These are phyloP conservation scores for Suillus subalutaceus DNA, from an alignment of 768 basidiomycete species.

Conservation along the genomic window DNA sequence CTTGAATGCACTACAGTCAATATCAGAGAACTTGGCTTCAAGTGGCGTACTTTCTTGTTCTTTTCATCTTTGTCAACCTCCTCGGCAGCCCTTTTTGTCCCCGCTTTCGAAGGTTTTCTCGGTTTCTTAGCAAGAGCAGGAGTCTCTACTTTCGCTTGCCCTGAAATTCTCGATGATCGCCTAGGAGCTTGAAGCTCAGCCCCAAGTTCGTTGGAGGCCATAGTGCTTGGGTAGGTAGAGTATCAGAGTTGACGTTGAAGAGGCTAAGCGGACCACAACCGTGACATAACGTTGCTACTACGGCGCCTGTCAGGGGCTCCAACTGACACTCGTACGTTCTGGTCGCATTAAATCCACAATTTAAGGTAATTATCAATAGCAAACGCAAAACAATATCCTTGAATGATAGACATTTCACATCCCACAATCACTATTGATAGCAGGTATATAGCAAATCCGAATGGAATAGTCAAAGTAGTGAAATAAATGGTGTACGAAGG, in stretches of 20 bases:
- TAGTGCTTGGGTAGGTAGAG: background rate
- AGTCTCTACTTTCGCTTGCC: constrained; percentile 41
- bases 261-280: background rate
- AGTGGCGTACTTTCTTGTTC: constrained; percentile 32
- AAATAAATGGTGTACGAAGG: constrained; percentile 1
- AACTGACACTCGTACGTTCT: background rate
- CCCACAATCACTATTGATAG: background rate
- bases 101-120: constrained; percentile 27
- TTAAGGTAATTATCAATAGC: background rate
- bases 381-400: background rate
- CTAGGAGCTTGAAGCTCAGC: constrained; percentile 37
- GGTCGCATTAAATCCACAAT: background rate
- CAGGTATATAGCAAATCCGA: background rate
- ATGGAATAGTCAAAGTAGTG: constrained; percentile 2
- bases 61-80: constrained; percentile 33
- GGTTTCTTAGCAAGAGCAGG: constrained; percentile 27
- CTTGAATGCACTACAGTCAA: constrained; percentile 15
- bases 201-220: constrained; percentile 31
- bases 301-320: background rate
- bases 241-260: background rate
- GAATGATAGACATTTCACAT: constrained; percentile 6
- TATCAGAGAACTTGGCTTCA: constrained; percentile 5
- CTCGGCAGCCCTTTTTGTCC: constrained; percentile 39
- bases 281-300: background rate
- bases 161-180: constrained; percentile 55